phyloP scores from a whole-genome alignment of 164 flowering plant genomes.

The Houttuynia cordata region DNA sequence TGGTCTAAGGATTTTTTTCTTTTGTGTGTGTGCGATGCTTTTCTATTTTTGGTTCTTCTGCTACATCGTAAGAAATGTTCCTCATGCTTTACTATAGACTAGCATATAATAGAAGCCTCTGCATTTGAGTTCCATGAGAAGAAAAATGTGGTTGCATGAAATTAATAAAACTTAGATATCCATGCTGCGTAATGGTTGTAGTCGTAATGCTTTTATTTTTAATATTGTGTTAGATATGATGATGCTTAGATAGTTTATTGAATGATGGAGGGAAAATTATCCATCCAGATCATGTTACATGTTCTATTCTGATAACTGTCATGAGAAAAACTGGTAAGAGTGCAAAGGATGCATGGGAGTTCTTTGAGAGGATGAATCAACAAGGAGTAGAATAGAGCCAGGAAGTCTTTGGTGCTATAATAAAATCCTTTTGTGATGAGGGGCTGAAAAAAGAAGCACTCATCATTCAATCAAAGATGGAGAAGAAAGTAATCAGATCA shows the following conservation, averaged over 20 bases:
- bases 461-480: constrained; percentile 76
- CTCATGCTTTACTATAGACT: neutral
- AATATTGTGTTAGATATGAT: constrained; percentile 38
- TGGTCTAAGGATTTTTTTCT: too few species aligned
- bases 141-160: neutral
- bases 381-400: constrained; percentile 67
- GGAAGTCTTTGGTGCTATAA: constrained; percentile 71
- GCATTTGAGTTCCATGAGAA: neutral
- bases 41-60: too few species aligned
- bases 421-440: constrained; percentile 85
- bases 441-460: constrained; percentile 84
- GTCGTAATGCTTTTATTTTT: too few species aligned
- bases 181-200: neutral
- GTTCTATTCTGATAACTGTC: constrained; percentile 60
- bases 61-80: too few species aligned
- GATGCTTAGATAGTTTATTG: constrained; percentile 70
- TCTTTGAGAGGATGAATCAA: constrained; percentile 66
- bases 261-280: constrained; percentile 53
- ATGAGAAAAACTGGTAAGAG: constrained; percentile 72
- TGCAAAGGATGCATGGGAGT: constrained; percentile 83
- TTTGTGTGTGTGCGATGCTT: too few species aligned
- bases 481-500: constrained; percentile 63
- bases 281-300: constrained; percentile 71
- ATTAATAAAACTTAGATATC: neutral
- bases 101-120: neutral